These are phyloP conservation scores for Colletotrichum endophyticum DNA, from an alignment of 2,329 filamentous ascomycete species.

Conservation along the genomic window DNA sequence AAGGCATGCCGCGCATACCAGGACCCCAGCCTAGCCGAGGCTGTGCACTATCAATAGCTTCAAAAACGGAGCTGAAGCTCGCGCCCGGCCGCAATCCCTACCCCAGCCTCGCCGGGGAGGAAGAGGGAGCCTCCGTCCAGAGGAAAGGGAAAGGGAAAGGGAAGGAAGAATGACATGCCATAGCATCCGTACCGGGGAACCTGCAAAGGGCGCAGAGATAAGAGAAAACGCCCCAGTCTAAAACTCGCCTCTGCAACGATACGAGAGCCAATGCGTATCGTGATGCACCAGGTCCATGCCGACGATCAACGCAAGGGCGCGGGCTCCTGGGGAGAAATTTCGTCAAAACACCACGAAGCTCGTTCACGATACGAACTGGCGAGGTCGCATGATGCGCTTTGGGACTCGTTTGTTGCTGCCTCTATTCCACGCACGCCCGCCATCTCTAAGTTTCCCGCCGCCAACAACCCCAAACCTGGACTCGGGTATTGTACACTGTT, in stretches of 20 bases:
- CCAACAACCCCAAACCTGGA: slow-evolving; percentile 20
- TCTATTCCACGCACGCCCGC: neutral
- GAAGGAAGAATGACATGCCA: neutral
- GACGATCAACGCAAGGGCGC: neutral
- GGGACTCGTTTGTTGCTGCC: neutral
- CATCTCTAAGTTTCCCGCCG: slow-evolving; percentile 1
- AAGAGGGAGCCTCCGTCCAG: neutral
- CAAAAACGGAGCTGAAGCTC: neutral
- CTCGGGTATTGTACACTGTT: slow-evolving; percentile 22
- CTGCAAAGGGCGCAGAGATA: neutral
- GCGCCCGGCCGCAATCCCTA: neutral
- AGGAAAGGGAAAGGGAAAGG: neutral
- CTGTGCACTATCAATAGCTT: slow-evolving; percentile 15
- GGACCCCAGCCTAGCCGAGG: neutral
- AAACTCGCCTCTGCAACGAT: neutral
- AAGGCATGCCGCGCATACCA: neutral
- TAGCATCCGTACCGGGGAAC: neutral
- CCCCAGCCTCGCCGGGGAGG: neutral
- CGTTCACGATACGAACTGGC: neutral
- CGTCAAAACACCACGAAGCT: neutral
- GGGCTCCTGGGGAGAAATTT: neutral
- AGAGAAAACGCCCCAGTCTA: neutral
- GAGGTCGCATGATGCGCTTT: neutral
- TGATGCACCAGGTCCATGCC: neutral
- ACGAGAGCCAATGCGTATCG: neutral